phyloP scores from a whole-genome alignment of 805 yeast species.

The Starmera caribaea region DNA sequence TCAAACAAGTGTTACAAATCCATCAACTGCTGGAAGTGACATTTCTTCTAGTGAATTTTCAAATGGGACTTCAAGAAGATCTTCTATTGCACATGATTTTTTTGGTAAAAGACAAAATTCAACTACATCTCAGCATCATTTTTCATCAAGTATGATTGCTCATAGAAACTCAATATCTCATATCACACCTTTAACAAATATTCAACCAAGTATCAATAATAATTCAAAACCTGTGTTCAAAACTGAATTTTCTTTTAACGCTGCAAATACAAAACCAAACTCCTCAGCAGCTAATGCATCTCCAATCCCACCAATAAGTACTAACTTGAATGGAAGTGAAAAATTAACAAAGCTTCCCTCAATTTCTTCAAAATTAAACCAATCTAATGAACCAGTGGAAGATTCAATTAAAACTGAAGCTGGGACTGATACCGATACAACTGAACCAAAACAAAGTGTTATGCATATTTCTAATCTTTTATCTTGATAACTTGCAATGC shows the following conservation, averaged over 20 bases:
- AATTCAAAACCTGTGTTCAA: neutral
- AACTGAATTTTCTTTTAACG: neutral
- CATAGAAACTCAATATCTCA: neutral
- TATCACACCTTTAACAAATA: too few relatives aligned
- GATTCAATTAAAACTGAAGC: neutral
- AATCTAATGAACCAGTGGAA: too few relatives aligned
- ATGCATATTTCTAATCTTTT: constrained; percentile 15
- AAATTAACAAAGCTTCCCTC: too few relatives aligned
- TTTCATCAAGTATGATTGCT: constrained; percentile 11
- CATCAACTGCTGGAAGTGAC: constrained; percentile 5
- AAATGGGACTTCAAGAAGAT: constrained; percentile 26
- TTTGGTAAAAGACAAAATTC: constrained; percentile 19
- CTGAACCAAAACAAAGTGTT: constrained; percentile 3
- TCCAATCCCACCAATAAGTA: too few relatives aligned
- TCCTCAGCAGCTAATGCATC: neutral
- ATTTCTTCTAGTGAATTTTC: constrained; percentile 16
- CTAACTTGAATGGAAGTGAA: too few relatives aligned
- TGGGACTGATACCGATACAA: neutral
- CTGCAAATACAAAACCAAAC: neutral
- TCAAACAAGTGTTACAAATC: constrained; percentile 3
- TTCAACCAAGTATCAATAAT: neutral
- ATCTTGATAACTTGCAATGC: constrained; percentile 2
- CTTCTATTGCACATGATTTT: constrained; percentile 33
- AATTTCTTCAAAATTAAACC: too few relatives aligned
- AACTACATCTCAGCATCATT: constrained; percentile 10